Percentiles rank a stretch among this genome's conserved stretches.
These are phyloP conservation scores for Xanthoconium separans DNA, from an alignment of 1,284 basidiomycete genomes.

Conservation along the genomic window DNA sequence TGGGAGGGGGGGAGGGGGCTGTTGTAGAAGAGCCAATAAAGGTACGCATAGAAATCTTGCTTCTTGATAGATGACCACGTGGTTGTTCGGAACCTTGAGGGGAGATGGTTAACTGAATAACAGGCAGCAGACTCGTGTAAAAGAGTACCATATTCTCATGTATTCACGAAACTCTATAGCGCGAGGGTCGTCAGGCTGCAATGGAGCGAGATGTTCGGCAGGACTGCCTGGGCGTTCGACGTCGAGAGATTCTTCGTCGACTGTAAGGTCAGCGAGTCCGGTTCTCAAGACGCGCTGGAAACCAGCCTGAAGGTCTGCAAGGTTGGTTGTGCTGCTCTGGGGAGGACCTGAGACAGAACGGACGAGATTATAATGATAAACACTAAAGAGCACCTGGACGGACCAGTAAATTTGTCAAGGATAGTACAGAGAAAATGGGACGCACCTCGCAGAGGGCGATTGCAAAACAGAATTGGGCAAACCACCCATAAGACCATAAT, in stretches of 20 bases:
- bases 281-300: conserved; percentile 58
- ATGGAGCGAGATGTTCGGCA: conserved; percentile 53
- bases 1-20: conserved; percentile 53
- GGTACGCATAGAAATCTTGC: conserved; percentile 71
- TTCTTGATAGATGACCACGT: conserved; percentile 72
- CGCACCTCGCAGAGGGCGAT: conserved; percentile 60
- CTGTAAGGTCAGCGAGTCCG: conserved; percentile 52
- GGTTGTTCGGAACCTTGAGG: conserved; percentile 64
- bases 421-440: background rate
- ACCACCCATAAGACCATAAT: conserved; percentile 43
- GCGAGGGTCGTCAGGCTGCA: conserved; percentile 65
- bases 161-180: conserved; percentile 75
- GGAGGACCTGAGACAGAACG: conserved; percentile 51
- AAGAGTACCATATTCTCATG: conserved; percentile 56
- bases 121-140: background rate
- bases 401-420: background rate
- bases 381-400: conserved; percentile 70
- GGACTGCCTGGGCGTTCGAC: conserved; percentile 58
- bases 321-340: conserved; percentile 46
- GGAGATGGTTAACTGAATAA: conserved; percentile 5
- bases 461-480: conserved; percentile 40
- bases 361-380: conserved; percentile 65
- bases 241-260: conserved; percentile 56
- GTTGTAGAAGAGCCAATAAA: conserved; percentile 85
- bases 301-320: conserved; percentile 57